Base-by-base conservation (phyloP, 2,329 filamentous ascomycete species). In the Colletotrichum sp. region DNA sequence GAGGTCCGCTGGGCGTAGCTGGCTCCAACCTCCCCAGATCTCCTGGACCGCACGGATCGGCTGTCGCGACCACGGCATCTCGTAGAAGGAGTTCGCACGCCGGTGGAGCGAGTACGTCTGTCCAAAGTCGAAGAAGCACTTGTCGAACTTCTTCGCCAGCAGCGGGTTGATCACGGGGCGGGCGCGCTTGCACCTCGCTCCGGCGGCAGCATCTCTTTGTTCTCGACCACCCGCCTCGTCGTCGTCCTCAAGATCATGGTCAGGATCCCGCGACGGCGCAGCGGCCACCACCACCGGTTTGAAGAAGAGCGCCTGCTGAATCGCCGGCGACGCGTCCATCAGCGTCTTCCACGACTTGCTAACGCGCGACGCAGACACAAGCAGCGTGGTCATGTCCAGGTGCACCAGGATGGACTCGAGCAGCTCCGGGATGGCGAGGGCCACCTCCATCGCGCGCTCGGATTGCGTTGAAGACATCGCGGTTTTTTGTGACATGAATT, bases 351-450 rank as follows among this genome's bases (percentile, higher is more conserved):
- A 83, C 30, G 63, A 36, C 26, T 66, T 80, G 59, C 78, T 79
- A 24, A 83, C 80, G 2, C 81, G 80, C 8, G 72, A 71, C 26
- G 76, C 79, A 8, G 80, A 80, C 8, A 79, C 75, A 12, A 83
- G 79, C 4, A 82, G 78, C 6, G 80, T 81, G 15, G 75, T 73
- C 76, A 80, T 79, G 74, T 82, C 81, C 8, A 81, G 71, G 10
- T 79, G 76, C 16, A 78, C 44, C 24, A 83, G 68, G 34, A 82
- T 80, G 36, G 78, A 77, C 60, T 83, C 82, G 30, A 82, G 72
- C 6, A 83, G 70, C 74, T 83, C 81, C 8, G 80, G 77, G 44
- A 78, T 68, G 66, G 67, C 68, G 24, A 81, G 67, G 5, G 57
- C 72, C 13, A 28, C 34, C 30, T 75, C 63, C 72, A 59, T 67